phyloP scores from a whole-genome alignment of 2,329 filamentous ascomycete genomes.

The Penicillium sclerotigenum region DNA sequence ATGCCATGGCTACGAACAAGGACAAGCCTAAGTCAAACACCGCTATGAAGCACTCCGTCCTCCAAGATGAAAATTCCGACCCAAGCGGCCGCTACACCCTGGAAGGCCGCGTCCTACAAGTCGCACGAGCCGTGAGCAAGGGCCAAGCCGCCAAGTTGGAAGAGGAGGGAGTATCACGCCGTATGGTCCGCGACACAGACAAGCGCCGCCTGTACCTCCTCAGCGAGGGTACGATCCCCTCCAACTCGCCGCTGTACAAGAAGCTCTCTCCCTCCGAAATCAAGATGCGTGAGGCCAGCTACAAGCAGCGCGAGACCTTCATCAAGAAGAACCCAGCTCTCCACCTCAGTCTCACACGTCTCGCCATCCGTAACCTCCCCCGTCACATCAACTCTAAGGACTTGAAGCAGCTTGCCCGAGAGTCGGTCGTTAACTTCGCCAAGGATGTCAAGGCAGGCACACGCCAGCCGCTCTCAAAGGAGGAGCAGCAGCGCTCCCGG shows the following conservation, averaged over 20 bases:
- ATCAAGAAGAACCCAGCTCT: conserved; percentile 88
- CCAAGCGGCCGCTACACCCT: conserved; percentile 82
- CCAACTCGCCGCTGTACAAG: conserved; percentile 73
- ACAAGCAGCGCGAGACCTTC: conserved; percentile 80
- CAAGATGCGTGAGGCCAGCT: conserved; percentile 82
- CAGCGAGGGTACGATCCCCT: conserved; percentile 76
- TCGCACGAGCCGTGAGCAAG: conserved; percentile 81
- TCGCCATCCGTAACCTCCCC: conserved; percentile 89
- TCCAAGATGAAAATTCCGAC: conserved; percentile 82
- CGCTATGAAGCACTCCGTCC: conserved; percentile 71
- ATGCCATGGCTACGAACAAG: conserved; percentile 43
- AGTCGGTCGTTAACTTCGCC: conserved; percentile 93
- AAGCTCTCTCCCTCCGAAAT: conserved; percentile 74
- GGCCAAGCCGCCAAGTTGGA: conserved; percentile 73
- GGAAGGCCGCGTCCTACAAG: conserved; percentile 79
- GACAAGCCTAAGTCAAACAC: conserved; percentile 38
- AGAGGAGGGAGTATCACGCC: conserved; percentile 61
- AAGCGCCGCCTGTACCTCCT: conserved; percentile 87
- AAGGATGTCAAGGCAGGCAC: conserved; percentile 77
- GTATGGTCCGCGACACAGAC: conserved; percentile 72
- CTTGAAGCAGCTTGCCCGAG: conserved; percentile 82
- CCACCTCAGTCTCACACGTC: conserved; percentile 81
- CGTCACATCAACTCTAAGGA: conserved; percentile 79
- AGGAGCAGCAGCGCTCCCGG: conserved; percentile 77
- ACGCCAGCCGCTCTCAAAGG: conserved; percentile 77